phyloP scores from a whole-genome alignment of 2,329 filamentous ascomycete genomes.

The Ophiocordyceps sinensis region DNA sequence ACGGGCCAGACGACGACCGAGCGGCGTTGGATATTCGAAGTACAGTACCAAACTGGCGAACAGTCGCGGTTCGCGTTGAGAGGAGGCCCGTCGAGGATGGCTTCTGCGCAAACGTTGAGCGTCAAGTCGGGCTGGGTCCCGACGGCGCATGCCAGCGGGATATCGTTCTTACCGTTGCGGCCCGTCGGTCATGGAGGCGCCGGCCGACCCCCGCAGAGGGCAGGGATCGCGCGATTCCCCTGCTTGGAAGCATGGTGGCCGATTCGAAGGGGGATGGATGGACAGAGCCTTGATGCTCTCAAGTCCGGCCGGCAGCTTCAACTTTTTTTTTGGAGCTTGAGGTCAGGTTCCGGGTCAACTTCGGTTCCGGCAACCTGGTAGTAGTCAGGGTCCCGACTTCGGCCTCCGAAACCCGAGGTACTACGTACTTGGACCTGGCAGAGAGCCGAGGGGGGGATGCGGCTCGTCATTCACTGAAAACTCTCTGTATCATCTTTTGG shows the following conservation, averaged over 20 bases:
- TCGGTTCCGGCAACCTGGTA: conserved; percentile 10
- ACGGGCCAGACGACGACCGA: conserved; percentile 8
- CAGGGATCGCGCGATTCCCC: conserved; percentile 26
- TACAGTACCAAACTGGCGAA: conserved; percentile 20
- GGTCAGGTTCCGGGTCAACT: conserved; percentile 23
- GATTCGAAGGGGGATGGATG: not conserved
- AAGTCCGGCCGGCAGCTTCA: not conserved
- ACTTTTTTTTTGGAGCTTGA: conserved; percentile 2
- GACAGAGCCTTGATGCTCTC: not conserved
- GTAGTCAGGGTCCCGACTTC: too few relatives aligned
- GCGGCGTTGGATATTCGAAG: conserved; percentile 6
- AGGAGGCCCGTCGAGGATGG: too few relatives aligned
- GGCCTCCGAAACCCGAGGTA: too few relatives aligned
- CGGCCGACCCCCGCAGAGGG: conserved; percentile 16
- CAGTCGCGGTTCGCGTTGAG: conserved; percentile 5
- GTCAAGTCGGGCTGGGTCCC: too few relatives aligned
- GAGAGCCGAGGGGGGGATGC: too few relatives aligned
- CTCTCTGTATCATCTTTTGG: too few relatives aligned
- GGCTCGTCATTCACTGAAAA: too few relatives aligned
- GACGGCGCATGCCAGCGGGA: too few relatives aligned
- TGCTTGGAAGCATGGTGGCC: conserved; percentile 29
- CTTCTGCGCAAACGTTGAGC: too few relatives aligned
- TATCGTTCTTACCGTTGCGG: not conserved
- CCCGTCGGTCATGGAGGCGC: conserved; percentile 14
- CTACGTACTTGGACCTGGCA: too few relatives aligned